Conservation (phyloP, 345 rosid species). For the Cochlearia excelsa region DNA sequence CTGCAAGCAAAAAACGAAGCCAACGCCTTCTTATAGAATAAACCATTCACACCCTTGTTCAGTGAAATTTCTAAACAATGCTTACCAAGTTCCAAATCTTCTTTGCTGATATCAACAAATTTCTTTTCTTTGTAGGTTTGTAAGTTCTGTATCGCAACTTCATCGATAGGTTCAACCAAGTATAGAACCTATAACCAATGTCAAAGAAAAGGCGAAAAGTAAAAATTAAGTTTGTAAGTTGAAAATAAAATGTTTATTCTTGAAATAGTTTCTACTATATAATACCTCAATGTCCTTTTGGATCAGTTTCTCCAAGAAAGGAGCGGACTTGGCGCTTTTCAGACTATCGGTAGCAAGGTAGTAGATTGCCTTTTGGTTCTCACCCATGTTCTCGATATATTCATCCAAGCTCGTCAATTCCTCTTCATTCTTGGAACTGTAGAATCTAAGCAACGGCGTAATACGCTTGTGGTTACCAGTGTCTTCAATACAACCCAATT, state of each 20-base stretch:
- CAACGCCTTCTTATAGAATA: conserved; percentile 2
- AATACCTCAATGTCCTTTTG: conserved; percentile 89
- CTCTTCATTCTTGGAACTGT: conserved; percentile 81
- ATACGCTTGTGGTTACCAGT: conserved; percentile 95
- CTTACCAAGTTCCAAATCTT: conserved; percentile 92
- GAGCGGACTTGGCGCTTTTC: conserved; percentile 91
- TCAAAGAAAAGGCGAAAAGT: neutral
- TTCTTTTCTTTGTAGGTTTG: conserved; percentile 97
- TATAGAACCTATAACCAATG: conserved; percentile 63
- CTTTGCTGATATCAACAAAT: conserved; percentile 97
- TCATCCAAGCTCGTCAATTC: conserved; percentile 80
- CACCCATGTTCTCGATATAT: conserved; percentile 90
- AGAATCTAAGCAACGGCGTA: conserved; percentile 74
- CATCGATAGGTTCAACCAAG: conserved; percentile 94
- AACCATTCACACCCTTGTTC: neutral
- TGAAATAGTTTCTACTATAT: neutral
- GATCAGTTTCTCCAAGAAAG: conserved; percentile 90
- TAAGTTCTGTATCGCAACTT: conserved; percentile 93
- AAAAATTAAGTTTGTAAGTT: neutral
- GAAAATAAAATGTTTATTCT: neutral
- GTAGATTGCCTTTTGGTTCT: conserved; percentile 91
- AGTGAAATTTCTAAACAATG: neutral
- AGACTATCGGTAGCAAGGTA: conserved; percentile 91
- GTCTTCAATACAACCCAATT: conserved; percentile 94
- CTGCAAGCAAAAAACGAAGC: conserved; percentile 31